These are phyloP conservation scores for Cardamine occulta DNA, from an alignment of 345 rosid genomes.

Conservation along the genomic window DNA sequence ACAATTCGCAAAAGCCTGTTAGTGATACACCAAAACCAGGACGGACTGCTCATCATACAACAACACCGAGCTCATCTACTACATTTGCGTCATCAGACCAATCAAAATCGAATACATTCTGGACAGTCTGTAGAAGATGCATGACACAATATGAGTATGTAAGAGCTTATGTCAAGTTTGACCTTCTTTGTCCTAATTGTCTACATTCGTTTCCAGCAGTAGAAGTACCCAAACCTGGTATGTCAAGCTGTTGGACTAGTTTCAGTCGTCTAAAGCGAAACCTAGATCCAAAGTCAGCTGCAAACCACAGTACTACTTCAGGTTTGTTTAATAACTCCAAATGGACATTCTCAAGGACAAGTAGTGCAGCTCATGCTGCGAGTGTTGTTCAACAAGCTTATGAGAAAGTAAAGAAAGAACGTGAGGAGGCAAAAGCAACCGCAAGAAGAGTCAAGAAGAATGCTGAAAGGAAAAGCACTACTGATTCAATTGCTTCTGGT, in stretches of 20 bases:
- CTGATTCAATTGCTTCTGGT: slow-evolving; percentile 38
- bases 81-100: slow-evolving; percentile 41
- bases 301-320: slow-evolving; percentile 36
- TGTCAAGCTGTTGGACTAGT: slow-evolving; percentile 50
- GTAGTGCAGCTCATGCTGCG: slow-evolving; percentile 64
- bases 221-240: slow-evolving; percentile 62
- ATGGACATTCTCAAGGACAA: slow-evolving; percentile 55
- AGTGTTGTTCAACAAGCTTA: slow-evolving; percentile 62
- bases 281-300: slow-evolving; percentile 46
- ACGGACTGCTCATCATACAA: slow-evolving; percentile 18
- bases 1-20: slow-evolving; percentile 35
- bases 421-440: slow-evolving; percentile 62
- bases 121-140: slow-evolving; percentile 73
- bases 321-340: slow-evolving; percentile 47
- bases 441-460: slow-evolving; percentile 54
- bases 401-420: slow-evolving; percentile 64
- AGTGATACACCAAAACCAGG: slow-evolving; percentile 7
- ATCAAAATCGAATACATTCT: slow-evolving; percentile 55
- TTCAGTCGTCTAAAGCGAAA: slow-evolving; percentile 49
- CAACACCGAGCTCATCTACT: slow-evolving; percentile 28
- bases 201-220: slow-evolving; percentile 58
- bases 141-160: slow-evolving; percentile 66
- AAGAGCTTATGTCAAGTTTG: slow-evolving; percentile 60
- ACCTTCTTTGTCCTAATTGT: slow-evolving; percentile 67
- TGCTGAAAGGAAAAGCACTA: slow-evolving; percentile 43